Evolutionary conservation across 2,329 filamentous ascomycete genomes (phyloP).

Genomic region (Falciphora oryzae): DNA sequence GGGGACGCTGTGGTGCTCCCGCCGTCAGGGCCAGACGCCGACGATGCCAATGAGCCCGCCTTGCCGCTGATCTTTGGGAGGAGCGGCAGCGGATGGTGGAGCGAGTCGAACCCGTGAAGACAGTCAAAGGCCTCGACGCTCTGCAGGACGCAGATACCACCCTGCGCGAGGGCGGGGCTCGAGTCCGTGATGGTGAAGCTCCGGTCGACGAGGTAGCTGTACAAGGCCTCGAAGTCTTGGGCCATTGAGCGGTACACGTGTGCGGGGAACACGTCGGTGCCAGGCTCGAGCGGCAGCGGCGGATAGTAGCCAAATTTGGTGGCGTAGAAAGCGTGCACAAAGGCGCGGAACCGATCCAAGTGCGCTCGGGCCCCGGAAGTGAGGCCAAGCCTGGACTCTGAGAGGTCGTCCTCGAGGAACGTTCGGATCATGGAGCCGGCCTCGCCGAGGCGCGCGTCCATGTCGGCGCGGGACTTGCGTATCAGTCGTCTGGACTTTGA

Average conservation of each 20-base stretch:
- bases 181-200: constrained; percentile 42
- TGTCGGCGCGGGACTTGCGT: constrained; percentile 54
- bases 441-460: constrained; percentile 57
- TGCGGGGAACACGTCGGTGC: constrained; percentile 47
- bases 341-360: constrained; percentile 65
- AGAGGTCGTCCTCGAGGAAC: constrained; percentile 68
- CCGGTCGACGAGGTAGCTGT: constrained; percentile 64
- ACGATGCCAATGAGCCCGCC: not conserved
- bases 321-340: constrained; percentile 61
- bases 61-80: constrained; percentile 44
- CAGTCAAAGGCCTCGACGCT: constrained; percentile 61
- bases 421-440: constrained; percentile 53
- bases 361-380: constrained; percentile 56
- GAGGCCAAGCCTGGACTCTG: constrained; percentile 59
- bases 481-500: constrained; percentile 59
- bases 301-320: constrained; percentile 68
- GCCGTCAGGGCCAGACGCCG: constrained; percentile 4
- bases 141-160: constrained; percentile 66
- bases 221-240: constrained; percentile 64
- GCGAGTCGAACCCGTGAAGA: constrained; percentile 50
- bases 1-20: constrained; percentile 9
- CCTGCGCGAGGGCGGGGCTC: constrained; percentile 50
- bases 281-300: constrained; percentile 40
- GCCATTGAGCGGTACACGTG: constrained; percentile 56
- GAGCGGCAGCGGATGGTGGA: constrained; percentile 62